Base-by-base conservation (phyloP, 345 rosid species). In the Isatis tinctoria region DNA sequence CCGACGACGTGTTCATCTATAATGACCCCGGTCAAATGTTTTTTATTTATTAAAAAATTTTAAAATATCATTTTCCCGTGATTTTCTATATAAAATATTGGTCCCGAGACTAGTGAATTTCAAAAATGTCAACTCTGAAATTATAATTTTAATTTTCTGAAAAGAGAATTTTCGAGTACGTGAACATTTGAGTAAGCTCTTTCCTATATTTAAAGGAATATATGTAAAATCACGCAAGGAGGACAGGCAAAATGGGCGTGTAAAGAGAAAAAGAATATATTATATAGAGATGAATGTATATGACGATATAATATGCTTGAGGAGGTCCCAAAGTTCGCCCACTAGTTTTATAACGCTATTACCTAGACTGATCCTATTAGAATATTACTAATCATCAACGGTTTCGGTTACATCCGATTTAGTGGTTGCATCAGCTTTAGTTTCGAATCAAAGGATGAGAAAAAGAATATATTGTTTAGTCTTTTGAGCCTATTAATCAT, bases 401-500 rank as follows among this genome's bases (percentile, higher is more conserved):
- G 70, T 76, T 76, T 76, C 75, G 75, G 60, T 76, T 76, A 54
- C 65, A 69, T 69, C 68, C 26, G 26, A 53, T 76, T 62, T 61
- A 30, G 32, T 53, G 39, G 52, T 60, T 61, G 20, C 70, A 75
- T 75, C 64, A 61, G 40, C 64, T 69, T 40, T 60, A 53, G 24
- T 58, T 68, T 75, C 14, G 47, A 75, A 68, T 75, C 64, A 32
- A 68, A 18, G 1, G 54, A 27, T 74, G 73, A 48, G 3, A 67
- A 47, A 18, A 40, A 36, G 18, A 59, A 39, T 16, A 14, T 48
- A 39, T 10, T 47, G 12, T 12, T 8, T 26, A 32, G 20, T 53
- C 56, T 61, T 24, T 52, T 13, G 70, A 53, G 69, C 56, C 48
- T 16, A 61, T 33, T 35, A 8, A 33, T 61, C 41, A 69, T 63